These are phyloP conservation scores for Daldinia sp. DNA, from an alignment of 2,329 filamentous ascomycete genomes.

Conservation along the genomic window DNA sequence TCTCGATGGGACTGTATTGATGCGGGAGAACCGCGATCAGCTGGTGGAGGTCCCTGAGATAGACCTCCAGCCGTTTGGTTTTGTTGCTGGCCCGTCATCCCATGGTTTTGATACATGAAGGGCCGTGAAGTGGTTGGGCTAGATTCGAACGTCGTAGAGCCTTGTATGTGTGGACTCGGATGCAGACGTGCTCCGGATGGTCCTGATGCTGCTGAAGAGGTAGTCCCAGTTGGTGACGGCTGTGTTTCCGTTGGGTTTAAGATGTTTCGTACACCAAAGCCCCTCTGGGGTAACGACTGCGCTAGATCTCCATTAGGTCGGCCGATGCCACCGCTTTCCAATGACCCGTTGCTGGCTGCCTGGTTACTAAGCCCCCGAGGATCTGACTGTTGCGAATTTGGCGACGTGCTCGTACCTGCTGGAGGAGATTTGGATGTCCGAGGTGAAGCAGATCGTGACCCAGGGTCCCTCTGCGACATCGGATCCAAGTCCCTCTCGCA, in stretches of 20 bases:
- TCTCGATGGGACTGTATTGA: conserved; percentile 47
- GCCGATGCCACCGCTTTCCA: conserved; percentile 47
- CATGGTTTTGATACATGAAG: conserved; percentile 43
- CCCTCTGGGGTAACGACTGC: conserved; percentile 52
- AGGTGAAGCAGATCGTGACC: conserved; percentile 67
- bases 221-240: conserved; percentile 39
- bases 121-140: conserved; percentile 46
- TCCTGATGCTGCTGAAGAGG: conserved; percentile 39
- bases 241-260: conserved; percentile 57
- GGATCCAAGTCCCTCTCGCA: conserved; percentile 69
- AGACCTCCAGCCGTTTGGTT: conserved; percentile 43
- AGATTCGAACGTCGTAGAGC: conserved; percentile 42
- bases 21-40: conserved; percentile 52
- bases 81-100: conserved; percentile 42
- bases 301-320: conserved; percentile 50
- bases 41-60: conserved; percentile 46
- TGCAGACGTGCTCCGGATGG: conserved; percentile 37
- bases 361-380: conserved; percentile 51
- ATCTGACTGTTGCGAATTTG: conserved; percentile 48
- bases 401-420: conserved; percentile 52
- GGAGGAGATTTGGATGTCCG: conserved; percentile 60
- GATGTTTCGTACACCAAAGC: conserved; percentile 59
- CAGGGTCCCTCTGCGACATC: conserved; percentile 73
- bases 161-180: conserved; percentile 35
- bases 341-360: conserved; percentile 46